Evolutionary conservation across 176 grass and related monocot species (phyloP), one percentile per base, ranked within the genome.

Genomic region (Rhynchospora pubera): DNA sequence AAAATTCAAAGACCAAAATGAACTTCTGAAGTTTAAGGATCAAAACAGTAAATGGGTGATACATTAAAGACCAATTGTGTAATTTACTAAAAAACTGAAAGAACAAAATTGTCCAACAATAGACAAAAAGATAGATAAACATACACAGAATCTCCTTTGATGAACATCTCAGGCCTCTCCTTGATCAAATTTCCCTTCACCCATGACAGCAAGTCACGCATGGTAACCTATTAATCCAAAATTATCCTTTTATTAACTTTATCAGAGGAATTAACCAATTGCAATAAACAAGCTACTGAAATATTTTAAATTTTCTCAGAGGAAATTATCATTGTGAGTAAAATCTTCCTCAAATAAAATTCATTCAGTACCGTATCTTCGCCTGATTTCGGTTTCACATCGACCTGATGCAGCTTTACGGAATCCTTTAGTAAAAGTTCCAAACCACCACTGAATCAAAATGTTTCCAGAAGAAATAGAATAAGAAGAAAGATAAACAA

Each of bases 161-260:
- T 51, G 85, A 98, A 98, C 95, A 98, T 98, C 84, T 98, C 95
- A 2, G 89, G 92, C 12, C 90, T 85, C 81, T 98, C 95, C 84
- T 98, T 98, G 87, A 98, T 94, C 85, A 98, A 82, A 77, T 90
- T 98, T 66, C 83, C 80, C 88, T 91, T 91, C n/a, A 91, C 87
- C 92, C 92, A 98, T 39, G 87, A 63, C 12, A 98, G 87, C 72
- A 98, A 46, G 7, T 77, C 87, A 16, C 64, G 80, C 90, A 94
- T 90, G 0, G 60, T 77, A 44, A 91, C 73, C 92, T 94, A 34
- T 26, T 76, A 51, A 68, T 24, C 16, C 39, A 62, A 68, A 64
- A 23, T 9, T 7, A 62, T 4, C 39, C 9, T 62, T 22, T n/a
- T 48, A 26, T 77, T n/a, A 9, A 77, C 26, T 52, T 63, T 34